phyloP scores from a whole-genome alignment of 176 grass and related monocot genomes.

The Phragmites australis region DNA sequence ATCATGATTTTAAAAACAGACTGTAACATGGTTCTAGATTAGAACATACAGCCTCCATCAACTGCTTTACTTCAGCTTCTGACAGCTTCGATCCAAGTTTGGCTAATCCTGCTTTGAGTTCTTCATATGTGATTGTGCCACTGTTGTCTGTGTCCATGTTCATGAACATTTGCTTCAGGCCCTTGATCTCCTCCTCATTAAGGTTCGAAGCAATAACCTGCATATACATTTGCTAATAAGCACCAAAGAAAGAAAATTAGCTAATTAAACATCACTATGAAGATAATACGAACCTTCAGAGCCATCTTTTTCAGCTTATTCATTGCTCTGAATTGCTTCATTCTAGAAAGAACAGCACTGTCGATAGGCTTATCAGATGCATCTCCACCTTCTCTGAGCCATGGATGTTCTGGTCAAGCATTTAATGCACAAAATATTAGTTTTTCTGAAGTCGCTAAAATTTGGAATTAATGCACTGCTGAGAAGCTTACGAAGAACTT shows the following conservation, averaged over 20 bases:
- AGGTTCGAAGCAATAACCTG: constrained; percentile 97
- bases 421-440: constrained; percentile 37
- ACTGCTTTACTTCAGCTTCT: constrained; percentile 95
- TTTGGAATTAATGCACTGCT: constrained; percentile 17
- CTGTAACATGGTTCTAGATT: constrained; percentile 18
- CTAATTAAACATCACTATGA: constrained; percentile 10
- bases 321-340: constrained; percentile 99
- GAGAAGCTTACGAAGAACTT: constrained; percentile 83
- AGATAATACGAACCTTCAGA: constrained; percentile 73
- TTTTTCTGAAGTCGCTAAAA: neutral
- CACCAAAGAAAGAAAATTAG: neutral
- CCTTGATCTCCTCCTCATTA: constrained; percentile 95
- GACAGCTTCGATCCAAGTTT: constrained; percentile 88
- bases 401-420: constrained; percentile 80
- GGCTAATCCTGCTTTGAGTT: constrained; percentile 88
- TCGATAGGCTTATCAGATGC: constrained; percentile 97
- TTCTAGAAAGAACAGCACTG: constrained; percentile 97
- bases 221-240: constrained; percentile 31
- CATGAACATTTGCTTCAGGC: constrained; percentile 95
- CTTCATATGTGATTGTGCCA: constrained; percentile 95
- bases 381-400: constrained; percentile 80
- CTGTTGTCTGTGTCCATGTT: constrained; percentile 97
- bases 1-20: constrained; percentile 20
- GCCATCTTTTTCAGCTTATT: constrained; percentile 99
- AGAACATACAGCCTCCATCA: constrained; percentile 88